These are phyloP conservation scores for Sporisorium iseilematis-ciliati DNA, from an alignment of 1,284 basidiomycete genomes.

Conservation along the genomic window DNA sequence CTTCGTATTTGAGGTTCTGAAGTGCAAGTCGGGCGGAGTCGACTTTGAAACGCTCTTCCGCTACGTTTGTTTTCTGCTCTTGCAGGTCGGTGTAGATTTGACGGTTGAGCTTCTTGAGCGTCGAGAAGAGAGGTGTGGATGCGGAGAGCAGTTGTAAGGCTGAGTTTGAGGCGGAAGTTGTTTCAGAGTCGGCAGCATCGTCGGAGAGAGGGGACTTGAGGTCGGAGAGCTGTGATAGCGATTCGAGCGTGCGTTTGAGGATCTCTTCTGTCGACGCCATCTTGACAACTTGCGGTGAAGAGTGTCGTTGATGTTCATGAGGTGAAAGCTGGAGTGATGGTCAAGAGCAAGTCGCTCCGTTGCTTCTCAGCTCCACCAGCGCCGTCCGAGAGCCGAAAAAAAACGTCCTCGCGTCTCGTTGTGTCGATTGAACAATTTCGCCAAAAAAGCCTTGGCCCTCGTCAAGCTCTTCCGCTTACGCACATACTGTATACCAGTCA, in stretches of 20 bases:
- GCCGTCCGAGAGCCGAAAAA: neutral
- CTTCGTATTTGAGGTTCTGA: slow-evolving; percentile 51
- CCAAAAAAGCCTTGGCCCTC: neutral
- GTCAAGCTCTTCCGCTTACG: neutral
- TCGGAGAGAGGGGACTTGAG: slow-evolving; percentile 22
- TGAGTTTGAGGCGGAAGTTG: slow-evolving; percentile 3
- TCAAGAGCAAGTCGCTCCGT: neutral
- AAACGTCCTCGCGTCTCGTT: neutral
- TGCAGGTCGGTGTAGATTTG: slow-evolving; percentile 29
- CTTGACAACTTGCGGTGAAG: neutral
- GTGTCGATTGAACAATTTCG: neutral
- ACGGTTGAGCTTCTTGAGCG: slow-evolving; percentile 35
- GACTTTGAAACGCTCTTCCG: slow-evolving; percentile 37
- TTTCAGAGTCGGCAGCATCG: neutral
- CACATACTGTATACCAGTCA: too few species aligned
- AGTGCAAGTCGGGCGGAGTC: slow-evolving; percentile 36
- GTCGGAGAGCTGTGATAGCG: slow-evolving; percentile 19
- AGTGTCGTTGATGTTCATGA: neutral
- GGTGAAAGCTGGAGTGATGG: neutral
- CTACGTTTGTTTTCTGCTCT: slow-evolving; percentile 28
- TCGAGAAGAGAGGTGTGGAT: slow-evolving; percentile 30
- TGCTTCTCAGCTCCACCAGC: neutral
- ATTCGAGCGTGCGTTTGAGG: slow-evolving; percentile 25
- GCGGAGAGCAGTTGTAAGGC: slow-evolving; percentile 25
- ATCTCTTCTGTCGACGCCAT: slow-evolving; percentile 29